Base-by-base conservation (phyloP, 768 basidiomycete species). In the Boletus subparvulus region DNA sequence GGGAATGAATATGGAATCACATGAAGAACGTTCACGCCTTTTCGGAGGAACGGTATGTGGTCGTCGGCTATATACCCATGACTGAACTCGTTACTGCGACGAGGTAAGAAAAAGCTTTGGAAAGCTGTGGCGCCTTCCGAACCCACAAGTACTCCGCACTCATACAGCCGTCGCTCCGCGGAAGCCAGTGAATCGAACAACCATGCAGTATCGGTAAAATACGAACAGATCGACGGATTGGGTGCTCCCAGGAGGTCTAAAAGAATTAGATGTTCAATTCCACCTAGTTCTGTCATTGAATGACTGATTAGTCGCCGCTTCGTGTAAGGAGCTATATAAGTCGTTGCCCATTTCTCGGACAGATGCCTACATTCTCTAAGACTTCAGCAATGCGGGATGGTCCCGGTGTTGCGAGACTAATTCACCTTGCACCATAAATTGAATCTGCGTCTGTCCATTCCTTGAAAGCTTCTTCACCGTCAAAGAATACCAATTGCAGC, bases 391-490 rank as follows among this genome's bases (percentile, higher is more conserved):
- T 36, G 47, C 19, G 51, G 21, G 9, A 51, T n/a, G 13, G 12
- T 41, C 26, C 3, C 2, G 13, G 35, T 19, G 11, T 11, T 16
- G 14, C 10, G 16, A 53, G 24, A 36, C 21, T 14, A 26, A 28
- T 47, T 54, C 65, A 93, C 95, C 92, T 85, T 40, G 96, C 88
- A n/a, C 96, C 96, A 68, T 99, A 99, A 42, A 93, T 86, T 1
- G 92, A 95, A 72, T 99, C 96, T 3, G 82, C 84, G 32, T 79
- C 81, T 3, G 92, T 93, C 96, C 96, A 99, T 28, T 83, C 78
- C 46, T 84, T 78, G 72, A 96, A 98, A 0, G 97, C 97, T 72
- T 98, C 97, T 73, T 99, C 97, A 3, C 97, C 97, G 65, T 99
- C 97, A 56, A 99, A 96, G 69, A 98, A 96, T 11, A 99, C 80